Conservation (phyloP, 192 early-diverging fungal genomes). For the Entomortierella parvispora region DNA sequence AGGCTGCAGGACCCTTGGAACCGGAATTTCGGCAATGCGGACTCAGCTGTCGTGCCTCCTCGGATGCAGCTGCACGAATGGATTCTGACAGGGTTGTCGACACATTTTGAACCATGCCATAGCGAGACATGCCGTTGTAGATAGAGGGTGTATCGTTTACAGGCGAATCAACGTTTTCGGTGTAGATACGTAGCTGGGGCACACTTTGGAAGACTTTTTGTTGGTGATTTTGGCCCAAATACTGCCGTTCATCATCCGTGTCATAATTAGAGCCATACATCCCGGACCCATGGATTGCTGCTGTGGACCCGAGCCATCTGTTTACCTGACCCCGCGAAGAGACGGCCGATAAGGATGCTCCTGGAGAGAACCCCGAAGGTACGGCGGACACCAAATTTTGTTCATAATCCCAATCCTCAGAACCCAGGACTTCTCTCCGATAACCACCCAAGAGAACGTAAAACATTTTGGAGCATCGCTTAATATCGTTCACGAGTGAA, state of each 20-base stretch:
- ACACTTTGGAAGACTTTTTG: slow-evolving; percentile 20
- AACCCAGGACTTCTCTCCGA: slow-evolving; percentile 29
- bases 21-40: slow-evolving; percentile 1
- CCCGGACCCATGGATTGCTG: slow-evolving; percentile 19
- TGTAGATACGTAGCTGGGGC: slow-evolving; percentile 19
- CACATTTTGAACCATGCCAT: slow-evolving; percentile 30
- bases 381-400: not conserved
- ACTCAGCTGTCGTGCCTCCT: slow-evolving; percentile 36
- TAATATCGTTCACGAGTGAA: slow-evolving; percentile 43
- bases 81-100: slow-evolving; percentile 43
- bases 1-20: slow-evolving; percentile 43
- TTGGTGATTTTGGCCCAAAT: slow-evolving; percentile 10
- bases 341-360: slow-evolving; percentile 1
- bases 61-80: slow-evolving; percentile 37
- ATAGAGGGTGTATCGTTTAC: not conserved
- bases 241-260: slow-evolving; percentile 1
- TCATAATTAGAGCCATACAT: not conserved
- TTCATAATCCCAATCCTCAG: slow-evolving; percentile 42
- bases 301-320: slow-evolving; percentile 40
- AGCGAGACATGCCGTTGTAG: slow-evolving; percentile 6
- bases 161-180: slow-evolving; percentile 17
- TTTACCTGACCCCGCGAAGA: slow-evolving; percentile 19
- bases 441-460: slow-evolving; percentile 47
- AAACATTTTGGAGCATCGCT: slow-evolving; percentile 50
- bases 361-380: not conserved